A percentile compares a stretch with the other conserved stretches of the same genome.
phyloP scores from a whole-genome alignment of 2,329 filamentous ascomycete genomes.

The Beauveria varroae region DNA sequence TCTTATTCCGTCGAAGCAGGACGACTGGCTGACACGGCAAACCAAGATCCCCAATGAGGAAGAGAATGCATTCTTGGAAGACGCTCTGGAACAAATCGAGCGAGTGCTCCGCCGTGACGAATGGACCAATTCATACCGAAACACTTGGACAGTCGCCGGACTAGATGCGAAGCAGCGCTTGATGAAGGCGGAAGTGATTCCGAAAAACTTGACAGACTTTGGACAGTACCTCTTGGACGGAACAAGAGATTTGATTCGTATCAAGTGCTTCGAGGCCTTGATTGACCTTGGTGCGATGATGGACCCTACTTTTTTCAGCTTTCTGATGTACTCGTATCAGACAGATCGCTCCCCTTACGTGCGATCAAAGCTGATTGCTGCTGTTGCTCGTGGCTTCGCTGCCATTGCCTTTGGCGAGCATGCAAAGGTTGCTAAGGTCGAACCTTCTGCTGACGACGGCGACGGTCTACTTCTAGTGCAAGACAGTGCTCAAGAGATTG shows the following conservation, averaged over 20 bases:
- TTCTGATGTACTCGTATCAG: conserved; percentile 51
- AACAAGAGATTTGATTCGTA: conserved; percentile 54
- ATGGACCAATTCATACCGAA: conserved; percentile 61
- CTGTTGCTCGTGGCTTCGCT: conserved; percentile 52
- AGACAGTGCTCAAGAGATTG: conserved; percentile 41
- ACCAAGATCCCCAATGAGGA: conserved; percentile 38
- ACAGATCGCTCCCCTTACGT: conserved; percentile 58
- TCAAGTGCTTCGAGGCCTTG: conserved; percentile 58
- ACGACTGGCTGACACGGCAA: conserved; percentile 37
- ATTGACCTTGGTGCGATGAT: conserved; percentile 55
- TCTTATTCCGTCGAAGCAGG: conserved; percentile 42
- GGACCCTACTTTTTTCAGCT: conserved; percentile 45
- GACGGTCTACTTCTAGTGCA: conserved; percentile 35
- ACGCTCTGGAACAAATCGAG: conserved; percentile 56
- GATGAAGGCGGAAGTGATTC: conserved; percentile 58
- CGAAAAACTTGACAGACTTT: conserved; percentile 46
- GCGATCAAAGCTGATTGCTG: conserved; percentile 51
- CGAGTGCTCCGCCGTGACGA: conserved; percentile 61
- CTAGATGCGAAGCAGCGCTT: conserved; percentile 53
- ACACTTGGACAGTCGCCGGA: conserved; percentile 56
- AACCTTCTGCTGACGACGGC: conserved; percentile 28
- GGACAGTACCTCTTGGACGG: conserved; percentile 58
- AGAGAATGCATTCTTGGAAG: conserved; percentile 41
- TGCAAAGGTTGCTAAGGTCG: conserved; percentile 35
- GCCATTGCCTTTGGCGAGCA: conserved; percentile 57